Conservation (phyloP, 176 grass and related monocot genomes). For the Musa itinerans region DNA sequence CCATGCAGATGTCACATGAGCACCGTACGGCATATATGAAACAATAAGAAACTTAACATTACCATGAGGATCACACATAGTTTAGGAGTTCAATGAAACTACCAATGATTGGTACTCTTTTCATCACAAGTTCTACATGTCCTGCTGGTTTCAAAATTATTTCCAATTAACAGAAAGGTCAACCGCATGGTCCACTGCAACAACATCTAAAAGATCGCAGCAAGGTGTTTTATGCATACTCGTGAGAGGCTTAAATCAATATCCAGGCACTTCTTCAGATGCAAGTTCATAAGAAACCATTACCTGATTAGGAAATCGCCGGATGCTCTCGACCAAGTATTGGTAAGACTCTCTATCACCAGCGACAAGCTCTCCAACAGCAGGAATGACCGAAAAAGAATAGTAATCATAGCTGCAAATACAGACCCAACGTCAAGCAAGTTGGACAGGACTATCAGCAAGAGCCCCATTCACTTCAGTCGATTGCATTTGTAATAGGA, state of each 20-base stretch:
- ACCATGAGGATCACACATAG: no score
- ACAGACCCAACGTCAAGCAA: neutral
- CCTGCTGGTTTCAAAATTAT: neutral
- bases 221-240: neutral
- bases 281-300: neutral
- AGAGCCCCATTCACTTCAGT: neutral
- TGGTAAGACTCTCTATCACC: slow-evolving; percentile 76
- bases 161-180: neutral
- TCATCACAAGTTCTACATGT: neutral
- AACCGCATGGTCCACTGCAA: neutral
- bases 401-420: slow-evolving; percentile 68
- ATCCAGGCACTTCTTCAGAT: neutral
- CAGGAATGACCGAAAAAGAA: slow-evolving; percentile 87
- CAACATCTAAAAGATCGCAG: neutral
- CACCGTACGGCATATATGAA: no score
- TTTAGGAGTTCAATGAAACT: no score
- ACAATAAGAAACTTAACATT: no score
- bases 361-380: slow-evolving; percentile 74
- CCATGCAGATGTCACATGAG: no score
- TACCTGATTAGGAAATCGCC: slow-evolving; percentile 81
- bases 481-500: no score
- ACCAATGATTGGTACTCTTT: neutral
- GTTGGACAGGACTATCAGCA: neutral
- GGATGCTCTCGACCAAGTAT: slow-evolving; percentile 90
- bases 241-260: neutral